Evolutionary conservation across 176 grass and related monocot genomes (phyloP).

Genomic region (Phragmites australis): DNA sequence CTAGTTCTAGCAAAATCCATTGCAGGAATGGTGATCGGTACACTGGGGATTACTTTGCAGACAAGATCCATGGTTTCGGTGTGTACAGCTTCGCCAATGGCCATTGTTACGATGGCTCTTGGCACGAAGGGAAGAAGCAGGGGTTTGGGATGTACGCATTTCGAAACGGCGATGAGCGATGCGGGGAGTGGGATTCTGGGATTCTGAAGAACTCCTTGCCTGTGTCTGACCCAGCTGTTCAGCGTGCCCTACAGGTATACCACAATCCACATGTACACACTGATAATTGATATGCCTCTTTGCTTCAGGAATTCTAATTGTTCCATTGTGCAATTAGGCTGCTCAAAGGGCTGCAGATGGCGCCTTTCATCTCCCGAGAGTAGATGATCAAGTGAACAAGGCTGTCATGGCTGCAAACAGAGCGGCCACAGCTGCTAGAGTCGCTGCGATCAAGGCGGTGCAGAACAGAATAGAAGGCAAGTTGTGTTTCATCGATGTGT

Average conservation of each 20-base stretch:
- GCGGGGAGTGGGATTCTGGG: slow-evolving; percentile 66
- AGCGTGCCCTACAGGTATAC: slow-evolving; percentile 59
- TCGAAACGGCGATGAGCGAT: slow-evolving; percentile 56
- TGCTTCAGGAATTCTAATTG: slow-evolving; percentile 11
- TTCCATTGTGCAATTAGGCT: slow-evolving; percentile 43
- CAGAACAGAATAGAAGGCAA: slow-evolving; percentile 80
- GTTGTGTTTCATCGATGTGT: slow-evolving; percentile 54
- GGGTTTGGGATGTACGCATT: slow-evolving; percentile 71
- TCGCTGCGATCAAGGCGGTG: slow-evolving; percentile 72
- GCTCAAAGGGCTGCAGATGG: slow-evolving; percentile 54
- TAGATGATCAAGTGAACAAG: slow-evolving; percentile 66
- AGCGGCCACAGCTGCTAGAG: slow-evolving; percentile 69
- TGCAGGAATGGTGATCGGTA: slow-evolving; percentile 80
- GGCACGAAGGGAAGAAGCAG: slow-evolving; percentile 88
- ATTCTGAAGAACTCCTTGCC: slow-evolving; percentile 46
- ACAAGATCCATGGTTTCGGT: slow-evolving; percentile 86
- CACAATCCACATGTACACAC: not conserved
- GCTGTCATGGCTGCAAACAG: slow-evolving; percentile 60
- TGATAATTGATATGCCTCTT: not conserved
- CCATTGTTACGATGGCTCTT: slow-evolving; percentile 75
- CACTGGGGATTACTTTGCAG: slow-evolving; percentile 70
- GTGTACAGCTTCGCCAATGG: slow-evolving; percentile 83
- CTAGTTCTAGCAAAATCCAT: not conserved
- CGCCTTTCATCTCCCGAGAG: slow-evolving; percentile 42
- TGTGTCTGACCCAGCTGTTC: slow-evolving; percentile 40